phyloP scores from a whole-genome alignment of 140 eudicot species.

The Flaveria floridana region DNA sequence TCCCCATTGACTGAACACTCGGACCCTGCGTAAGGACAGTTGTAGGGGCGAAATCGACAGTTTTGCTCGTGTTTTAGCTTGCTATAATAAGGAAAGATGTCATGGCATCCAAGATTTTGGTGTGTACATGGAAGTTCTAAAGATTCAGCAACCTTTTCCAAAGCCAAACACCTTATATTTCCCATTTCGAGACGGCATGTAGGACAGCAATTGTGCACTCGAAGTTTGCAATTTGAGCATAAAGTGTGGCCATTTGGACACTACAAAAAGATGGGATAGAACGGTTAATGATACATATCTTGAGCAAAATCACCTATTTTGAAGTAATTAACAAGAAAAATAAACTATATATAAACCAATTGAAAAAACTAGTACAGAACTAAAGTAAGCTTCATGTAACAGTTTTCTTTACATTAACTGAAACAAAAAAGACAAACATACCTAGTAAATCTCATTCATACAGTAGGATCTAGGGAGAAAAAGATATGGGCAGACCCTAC shows the following conservation, averaged over 20 bases:
- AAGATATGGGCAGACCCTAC: too few relatives aligned
- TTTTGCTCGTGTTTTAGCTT: conserved; percentile 65
- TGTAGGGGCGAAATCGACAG: conserved; percentile 70
- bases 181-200: conserved; percentile 64
- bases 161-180: conserved; percentile 70
- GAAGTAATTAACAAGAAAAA: background rate
- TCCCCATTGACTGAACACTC: conserved; percentile 66
- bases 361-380: background rate
- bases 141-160: conserved; percentile 76
- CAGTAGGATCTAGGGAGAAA: too few relatives aligned
- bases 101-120: conserved; percentile 61
- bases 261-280: conserved; percentile 35
- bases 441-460: too few relatives aligned
- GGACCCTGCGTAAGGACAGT: conserved; percentile 75
- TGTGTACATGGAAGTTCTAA: conserved; percentile 65
- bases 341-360: background rate
- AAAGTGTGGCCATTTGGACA: conserved; percentile 83
- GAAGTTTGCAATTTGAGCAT: conserved; percentile 60
- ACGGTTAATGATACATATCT: background rate
- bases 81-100: conserved; percentile 60
- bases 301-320: background rate
- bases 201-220: conserved; percentile 67
- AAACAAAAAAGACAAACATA: too few relatives aligned
- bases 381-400: background rate
- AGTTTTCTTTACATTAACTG: background rate